Evolutionary conservation across 306 rosid genomes (phyloP), one percentile per base, ranked within the genome.

Genomic region (Fragaria nilgerrensis): DNA sequence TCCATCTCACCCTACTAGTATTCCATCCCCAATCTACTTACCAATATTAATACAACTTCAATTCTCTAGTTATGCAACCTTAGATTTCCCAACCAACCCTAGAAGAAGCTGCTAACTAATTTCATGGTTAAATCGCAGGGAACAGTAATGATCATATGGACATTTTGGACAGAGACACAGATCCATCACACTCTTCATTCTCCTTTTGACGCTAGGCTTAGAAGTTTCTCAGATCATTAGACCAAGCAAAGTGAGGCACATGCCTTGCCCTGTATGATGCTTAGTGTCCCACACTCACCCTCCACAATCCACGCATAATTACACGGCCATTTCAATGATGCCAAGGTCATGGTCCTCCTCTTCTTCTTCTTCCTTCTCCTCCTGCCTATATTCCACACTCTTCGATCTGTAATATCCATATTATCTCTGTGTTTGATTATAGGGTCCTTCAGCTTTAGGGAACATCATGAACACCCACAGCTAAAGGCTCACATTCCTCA

Each of bases 251-350:
- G 84, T 79, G 55, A 65, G 73, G 85, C 93, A 91, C 90, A 86
- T 89, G 96, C 63, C 56, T 74, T 72, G 43, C 72, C 49, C 75
- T 74, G 63, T 75, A 69, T 80, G 81, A 76, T 80, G 73, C 84
- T 78, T 86, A 74, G 78, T 84, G 48, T 81, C 93, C 90, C 89
- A 84, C 89, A 87, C 86, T 85, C 87, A 81, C 90, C 23, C 88
- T 73, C 94, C 92, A 80, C 91, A 84, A 88, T 88, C 94, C 88
- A 80, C 90, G 90, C 95, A 86, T 91, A 80, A 87, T 81, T 84
- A 80, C 86, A 5, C 73, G 84, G 45, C 80, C 82, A 50, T 62
- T 53, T 78, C 80, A 49, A 61, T 73, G 8, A 53, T 55, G 77
- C 41, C 77, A 2, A 56, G 19, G 41, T 29, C 74, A n/a, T 19